Evolutionary conservation across 768 basidiomycete species (phyloP), one percentile per base, ranked within the genome.

Genomic region (Xerocomus brunneocitrinus): DNA sequence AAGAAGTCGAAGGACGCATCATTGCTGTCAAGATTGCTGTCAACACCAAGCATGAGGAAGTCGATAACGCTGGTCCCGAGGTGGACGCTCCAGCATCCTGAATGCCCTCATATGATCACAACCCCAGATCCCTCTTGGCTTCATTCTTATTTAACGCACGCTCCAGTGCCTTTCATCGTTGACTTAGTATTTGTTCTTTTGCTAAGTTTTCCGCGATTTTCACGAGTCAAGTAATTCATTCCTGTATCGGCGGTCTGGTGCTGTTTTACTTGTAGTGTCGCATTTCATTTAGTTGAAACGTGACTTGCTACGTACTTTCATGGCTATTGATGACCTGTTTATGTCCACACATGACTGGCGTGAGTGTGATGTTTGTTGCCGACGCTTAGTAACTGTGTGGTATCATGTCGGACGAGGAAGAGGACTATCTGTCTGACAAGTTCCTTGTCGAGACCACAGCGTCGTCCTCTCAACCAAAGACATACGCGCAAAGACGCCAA

Each of bases 11-110:
- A 43, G 93, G 91, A 48, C 80, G 95, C 62, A 68, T 80, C 58
- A 86, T 99, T 67, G 89, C 89, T 57, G 91, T 98, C 76, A 98
- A 97, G 79, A 79, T 99, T 59, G 95, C 95, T 49, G 91, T 98
- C 72, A 92, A 95, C 74, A 77, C 87, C 64, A 80, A 77, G 56
- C 80, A 80, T 54, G 84, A 85, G 50, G 80, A 78, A 38, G 72
- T 67, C 34, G 80, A 74, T 48, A 63, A 65, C n/a, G 69, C 58
- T 19, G 67, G 50, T 40, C 57, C 53, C 35, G 74, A 74, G 49
- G 70, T 57, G 42, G 66, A 70, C 31, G 64, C 70, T 52, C 62
- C 61, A 41, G 60, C 61, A 9, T 60, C 50, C 52, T 62, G 60
- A 73, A 49, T 50, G 53, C 51, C 42, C 45, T 50, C 45, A 31